A percentile compares a stretch with the other conserved stretches of the same genome.
Evolutionary conservation across 306 rosid species (phyloP).

Genomic region (Pyrus bretschneideri): DNA sequence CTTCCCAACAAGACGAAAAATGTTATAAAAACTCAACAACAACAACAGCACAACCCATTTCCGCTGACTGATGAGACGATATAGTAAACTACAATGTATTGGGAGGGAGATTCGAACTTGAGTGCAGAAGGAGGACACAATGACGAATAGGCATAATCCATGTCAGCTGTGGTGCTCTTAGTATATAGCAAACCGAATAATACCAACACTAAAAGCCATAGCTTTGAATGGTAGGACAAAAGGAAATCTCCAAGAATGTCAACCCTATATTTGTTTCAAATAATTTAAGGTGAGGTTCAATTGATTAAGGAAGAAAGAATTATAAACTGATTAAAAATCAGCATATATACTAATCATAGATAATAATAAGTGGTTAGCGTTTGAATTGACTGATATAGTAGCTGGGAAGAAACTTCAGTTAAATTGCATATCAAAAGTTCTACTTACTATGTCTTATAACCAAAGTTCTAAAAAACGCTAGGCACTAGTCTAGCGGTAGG

Average conservation of each 20-base stretch:
- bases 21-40: background rate
- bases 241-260: background rate
- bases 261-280: background rate
- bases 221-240: background rate
- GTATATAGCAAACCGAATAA: background rate
- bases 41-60: background rate
- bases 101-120: too few species aligned
- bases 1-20: background rate
- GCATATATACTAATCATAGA: background rate
- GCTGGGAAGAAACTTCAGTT: background rate
- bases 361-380: background rate
- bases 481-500: too few species aligned
- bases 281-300: background rate
- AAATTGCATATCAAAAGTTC: too few species aligned
- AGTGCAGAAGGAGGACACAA: too few species aligned
- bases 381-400: background rate
- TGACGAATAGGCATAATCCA: too few species aligned
- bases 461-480: too few species aligned
- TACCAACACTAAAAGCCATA: background rate
- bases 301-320: background rate
- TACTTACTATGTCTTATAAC: too few species aligned
- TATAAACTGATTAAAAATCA: too few species aligned
- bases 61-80: too few species aligned
- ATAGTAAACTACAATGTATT: too few species aligned
- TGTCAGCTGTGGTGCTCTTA: background rate